These are phyloP conservation scores for Candida vaughaniae DNA, from an alignment of 805 yeast species.

Conservation along the genomic window DNA sequence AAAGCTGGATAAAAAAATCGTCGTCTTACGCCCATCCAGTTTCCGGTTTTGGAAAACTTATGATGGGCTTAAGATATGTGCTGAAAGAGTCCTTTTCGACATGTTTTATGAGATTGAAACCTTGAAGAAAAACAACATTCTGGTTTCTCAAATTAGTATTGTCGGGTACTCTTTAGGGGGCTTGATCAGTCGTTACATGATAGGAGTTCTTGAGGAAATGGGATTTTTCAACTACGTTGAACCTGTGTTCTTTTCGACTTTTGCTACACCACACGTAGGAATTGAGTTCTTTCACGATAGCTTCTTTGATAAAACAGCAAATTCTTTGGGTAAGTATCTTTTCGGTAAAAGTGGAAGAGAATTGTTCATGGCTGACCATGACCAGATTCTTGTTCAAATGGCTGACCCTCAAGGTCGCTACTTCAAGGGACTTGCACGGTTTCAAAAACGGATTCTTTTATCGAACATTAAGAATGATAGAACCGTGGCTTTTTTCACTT, in stretches of 20 bases:
- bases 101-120: constrained; percentile 41
- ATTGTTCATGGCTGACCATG: constrained; percentile 37
- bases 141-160: constrained; percentile 67
- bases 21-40: constrained; percentile 37
- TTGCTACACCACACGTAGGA: constrained; percentile 48
- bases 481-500: constrained; percentile 83
- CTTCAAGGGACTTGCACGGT: constrained; percentile 53
- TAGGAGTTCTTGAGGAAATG: constrained; percentile 51
- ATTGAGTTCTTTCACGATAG: constrained; percentile 34
- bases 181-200: constrained; percentile 71
- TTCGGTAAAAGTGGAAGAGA: constrained; percentile 40
- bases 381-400: constrained; percentile 49
- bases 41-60: constrained; percentile 45
- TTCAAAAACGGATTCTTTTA: constrained; percentile 56
- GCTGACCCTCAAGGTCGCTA: constrained; percentile 53
- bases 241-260: constrained; percentile 40
- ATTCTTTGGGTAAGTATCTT: constrained; percentile 29
- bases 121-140: constrained; percentile 25
- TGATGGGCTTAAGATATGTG: constrained; percentile 39
- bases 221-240: constrained; percentile 33
- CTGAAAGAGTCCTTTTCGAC: constrained; percentile 34
- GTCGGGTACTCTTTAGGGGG: constrained; percentile 94
- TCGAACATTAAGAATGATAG: constrained; percentile 83
- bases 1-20: constrained; percentile 26
- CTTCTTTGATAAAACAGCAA: constrained; percentile 32